These are phyloP conservation scores for Thalassiosira pacifica DNA, from an alignment of 352 stramenopile species.

Conservation along the genomic window DNA sequence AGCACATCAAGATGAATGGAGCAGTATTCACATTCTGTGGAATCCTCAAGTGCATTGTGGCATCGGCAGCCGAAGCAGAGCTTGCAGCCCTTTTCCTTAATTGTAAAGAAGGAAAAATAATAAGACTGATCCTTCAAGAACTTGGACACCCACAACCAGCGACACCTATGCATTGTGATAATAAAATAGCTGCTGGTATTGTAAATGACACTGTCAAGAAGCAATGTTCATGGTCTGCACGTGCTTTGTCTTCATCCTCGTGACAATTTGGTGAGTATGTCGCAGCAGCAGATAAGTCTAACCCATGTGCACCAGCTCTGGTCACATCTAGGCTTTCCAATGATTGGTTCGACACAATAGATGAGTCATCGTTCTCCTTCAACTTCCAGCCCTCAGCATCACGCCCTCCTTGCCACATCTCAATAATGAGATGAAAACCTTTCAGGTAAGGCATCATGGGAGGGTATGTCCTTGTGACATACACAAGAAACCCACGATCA, in stretches of 20 bases:
- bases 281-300: too few relatives aligned
- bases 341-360: too few relatives aligned
- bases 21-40: not conserved
- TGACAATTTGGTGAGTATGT: too few relatives aligned
- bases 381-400: conserved; percentile 44
- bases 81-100: not conserved
- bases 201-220: not conserved
- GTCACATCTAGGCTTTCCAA: too few relatives aligned
- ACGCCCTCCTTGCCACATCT: conserved; percentile 51
- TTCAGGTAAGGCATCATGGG: conserved; percentile 71
- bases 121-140: not conserved
- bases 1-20: too few relatives aligned
- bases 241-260: too few relatives aligned
- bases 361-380: too few relatives aligned
- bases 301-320: too few relatives aligned
- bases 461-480: conserved; percentile 66
- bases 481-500: conserved; percentile 69
- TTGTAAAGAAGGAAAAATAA: not conserved
- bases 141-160: not conserved
- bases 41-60: conserved; percentile 3
- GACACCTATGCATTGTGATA: not conserved
- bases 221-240: too few relatives aligned
- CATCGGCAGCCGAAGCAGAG: not conserved
- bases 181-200: not conserved
- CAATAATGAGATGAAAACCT: conserved; percentile 68